Base-by-base conservation (phyloP, 371 early-diverging fungal genomes). In the Conidiobolus incongruus region DNA sequence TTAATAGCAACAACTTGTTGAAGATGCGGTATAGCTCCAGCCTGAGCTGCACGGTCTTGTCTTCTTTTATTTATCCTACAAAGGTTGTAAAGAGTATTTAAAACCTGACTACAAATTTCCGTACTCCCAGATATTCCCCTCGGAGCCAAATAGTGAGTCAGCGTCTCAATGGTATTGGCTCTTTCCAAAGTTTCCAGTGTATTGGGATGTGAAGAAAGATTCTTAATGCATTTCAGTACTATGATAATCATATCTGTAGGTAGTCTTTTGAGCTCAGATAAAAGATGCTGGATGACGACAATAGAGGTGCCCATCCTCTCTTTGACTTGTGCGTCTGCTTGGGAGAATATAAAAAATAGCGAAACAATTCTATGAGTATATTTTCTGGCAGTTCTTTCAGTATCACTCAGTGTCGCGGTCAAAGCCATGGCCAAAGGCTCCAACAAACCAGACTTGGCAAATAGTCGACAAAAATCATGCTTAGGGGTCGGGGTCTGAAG, bases 11-110 rank as follows among this genome's bases (percentile, higher is more conserved):
- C 61, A 43, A 66, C 53, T 6, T 54, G 50, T 41, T 63, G 57
- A 11, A 74, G 51, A 47, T 63, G 57, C 13, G 70, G 70, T 15
- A 74, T 55, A 22, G 65, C 43, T 5, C 71, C 71, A 1, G 65
- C 66, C 15, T 44, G 45, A 0, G 66, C 71, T 2, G 70, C 71
- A 31, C 52, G 54, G 22, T 65, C 64, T 46, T 65, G 68, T 8
- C 71, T 60, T 3, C 52, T 30, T 30, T 63, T 63, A 52, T 62
- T 62, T 31, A 74, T 52, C 11, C 68, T 58, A 51, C 70, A 71
- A 13, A 74, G 50, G 50, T 74, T 71, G 58, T 58, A 74, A 20
- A 74, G 48, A 7, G 65, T 61, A 32, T 62, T 68, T 12, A 74
- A 45, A 34, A 62, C 58, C 44, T 72, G 70, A 47, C 68, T 70